phyloP scores from a whole-genome alignment of 148 eudicot genomes.

The Fagopyrum tataricum region DNA sequence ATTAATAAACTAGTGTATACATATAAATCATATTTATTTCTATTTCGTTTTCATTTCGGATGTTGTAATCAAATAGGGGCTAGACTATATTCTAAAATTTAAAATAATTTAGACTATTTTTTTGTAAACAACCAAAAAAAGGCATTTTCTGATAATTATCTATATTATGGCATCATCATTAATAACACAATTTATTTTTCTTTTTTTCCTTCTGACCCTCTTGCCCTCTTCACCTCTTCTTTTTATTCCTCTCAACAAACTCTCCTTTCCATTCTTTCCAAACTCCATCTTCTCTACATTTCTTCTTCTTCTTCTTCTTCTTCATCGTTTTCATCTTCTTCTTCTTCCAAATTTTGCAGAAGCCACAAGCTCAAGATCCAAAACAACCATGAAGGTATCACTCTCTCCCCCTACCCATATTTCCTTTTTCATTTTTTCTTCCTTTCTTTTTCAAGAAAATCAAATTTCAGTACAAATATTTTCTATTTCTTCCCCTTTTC shows the following conservation, averaged over 20 bases:
- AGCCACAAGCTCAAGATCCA: constrained; percentile 1
- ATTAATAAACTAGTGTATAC: too few species aligned
- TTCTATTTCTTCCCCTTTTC: not conserved
- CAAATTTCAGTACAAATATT: not conserved
- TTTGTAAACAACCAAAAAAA: not conserved
- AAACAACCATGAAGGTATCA: constrained; percentile 7
- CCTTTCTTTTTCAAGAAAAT: not conserved
- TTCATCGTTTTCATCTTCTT: not conserved
- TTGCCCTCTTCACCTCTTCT: not conserved
- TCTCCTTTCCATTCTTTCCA: not conserved
- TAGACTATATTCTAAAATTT: not conserved
- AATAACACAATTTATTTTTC: not conserved
- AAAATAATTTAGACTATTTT: not conserved
- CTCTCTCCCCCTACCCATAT: not conserved
- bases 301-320: not conserved
- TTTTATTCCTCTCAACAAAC: constrained; percentile 7
- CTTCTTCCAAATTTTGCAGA: not conserved
- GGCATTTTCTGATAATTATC: not conserved
- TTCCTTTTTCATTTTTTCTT: not conserved
- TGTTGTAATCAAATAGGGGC: too few species aligned
- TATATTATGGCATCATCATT: not conserved
- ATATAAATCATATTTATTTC: too few species aligned
- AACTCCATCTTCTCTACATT: not conserved
- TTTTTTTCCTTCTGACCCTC: not conserved
- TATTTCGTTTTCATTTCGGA: too few species aligned